These are phyloP conservation scores for Claviceps africana DNA, from an alignment of 2,329 filamentous ascomycete species.

Conservation along the genomic window DNA sequence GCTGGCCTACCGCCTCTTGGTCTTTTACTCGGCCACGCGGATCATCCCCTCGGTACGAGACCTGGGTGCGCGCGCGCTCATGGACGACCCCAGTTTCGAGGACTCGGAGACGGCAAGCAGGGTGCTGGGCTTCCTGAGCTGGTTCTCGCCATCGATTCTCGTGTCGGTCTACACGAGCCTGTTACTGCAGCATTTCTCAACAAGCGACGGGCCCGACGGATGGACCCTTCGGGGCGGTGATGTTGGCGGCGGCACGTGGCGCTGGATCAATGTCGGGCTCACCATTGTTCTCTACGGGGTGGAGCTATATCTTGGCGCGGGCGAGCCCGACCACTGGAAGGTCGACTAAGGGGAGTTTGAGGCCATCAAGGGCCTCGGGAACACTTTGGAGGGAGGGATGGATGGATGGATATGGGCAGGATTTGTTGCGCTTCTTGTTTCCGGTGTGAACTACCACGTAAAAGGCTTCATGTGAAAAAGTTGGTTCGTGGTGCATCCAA, in stretches of 20 bases:
- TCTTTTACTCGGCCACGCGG: constrained; percentile 87
- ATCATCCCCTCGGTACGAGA: constrained; percentile 92
- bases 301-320: constrained; percentile 75
- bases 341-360: constrained; percentile 48
- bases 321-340: constrained; percentile 90
- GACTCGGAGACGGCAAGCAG: constrained; percentile 72
- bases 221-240: constrained; percentile 80
- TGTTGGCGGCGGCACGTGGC: constrained; percentile 68
- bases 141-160: constrained; percentile 88
- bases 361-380: background rate
- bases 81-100: constrained; percentile 73
- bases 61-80: constrained; percentile 66
- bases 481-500: background rate
- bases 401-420: background rate
- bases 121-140: constrained; percentile 70
- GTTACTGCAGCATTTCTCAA: constrained; percentile 87
- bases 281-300: constrained; percentile 86
- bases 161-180: constrained; percentile 95
- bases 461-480: background rate
- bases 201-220: constrained; percentile 54
- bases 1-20: constrained; percentile 80
- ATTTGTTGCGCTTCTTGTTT: background rate
- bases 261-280: constrained; percentile 82
- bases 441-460: background rate
- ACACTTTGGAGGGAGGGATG: background rate